Conservation (phyloP, 2,329 filamentous ascomycete genomes). For the Fusarium graminum region DNA sequence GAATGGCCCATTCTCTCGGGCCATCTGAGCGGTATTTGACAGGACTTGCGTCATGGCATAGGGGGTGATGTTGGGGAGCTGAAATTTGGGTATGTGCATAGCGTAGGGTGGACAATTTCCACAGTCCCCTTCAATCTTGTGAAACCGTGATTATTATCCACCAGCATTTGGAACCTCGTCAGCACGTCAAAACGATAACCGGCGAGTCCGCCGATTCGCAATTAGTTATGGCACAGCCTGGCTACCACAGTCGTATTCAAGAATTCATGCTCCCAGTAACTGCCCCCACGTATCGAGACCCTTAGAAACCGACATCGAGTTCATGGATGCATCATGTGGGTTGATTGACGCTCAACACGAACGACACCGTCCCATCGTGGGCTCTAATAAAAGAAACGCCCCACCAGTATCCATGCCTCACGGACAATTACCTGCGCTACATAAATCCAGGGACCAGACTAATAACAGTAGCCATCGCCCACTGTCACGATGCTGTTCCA, state of each 20-base stretch:
- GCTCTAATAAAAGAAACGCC: constrained; percentile 28
- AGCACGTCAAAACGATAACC: constrained; percentile 31
- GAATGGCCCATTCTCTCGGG: constrained; percentile 26
- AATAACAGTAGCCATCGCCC: constrained; percentile 19
- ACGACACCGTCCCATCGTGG: constrained; percentile 14
- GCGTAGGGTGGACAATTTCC: constrained; percentile 10
- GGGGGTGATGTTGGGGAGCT: not conserved
- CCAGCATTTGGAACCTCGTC: constrained; percentile 19
- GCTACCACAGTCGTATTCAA: constrained; percentile 26
- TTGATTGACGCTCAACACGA: constrained; percentile 38
- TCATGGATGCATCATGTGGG: constrained; percentile 30
- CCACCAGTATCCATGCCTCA: constrained; percentile 29
- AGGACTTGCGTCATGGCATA: constrained; percentile 18
- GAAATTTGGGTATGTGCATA: constrained; percentile 1
- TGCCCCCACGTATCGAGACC: constrained; percentile 25
- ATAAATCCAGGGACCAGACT: constrained; percentile 37
- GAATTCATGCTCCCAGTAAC: constrained; percentile 10
- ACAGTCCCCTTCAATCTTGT: constrained; percentile 31
- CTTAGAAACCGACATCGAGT: constrained; percentile 12
- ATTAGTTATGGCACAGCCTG: not conserved
- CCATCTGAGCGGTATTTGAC: constrained; percentile 24
- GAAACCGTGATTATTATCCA: constrained; percentile 40
- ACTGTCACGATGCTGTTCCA: constrained; percentile 15
- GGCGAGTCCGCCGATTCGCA: constrained; percentile 39
- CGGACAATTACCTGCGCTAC: constrained; percentile 10